Percentiles rank a stretch among this genome's conserved stretches.
Evolutionary conservation across 176 grass and related monocot genomes (phyloP).

Genomic region (Aegilops speltoides): DNA sequence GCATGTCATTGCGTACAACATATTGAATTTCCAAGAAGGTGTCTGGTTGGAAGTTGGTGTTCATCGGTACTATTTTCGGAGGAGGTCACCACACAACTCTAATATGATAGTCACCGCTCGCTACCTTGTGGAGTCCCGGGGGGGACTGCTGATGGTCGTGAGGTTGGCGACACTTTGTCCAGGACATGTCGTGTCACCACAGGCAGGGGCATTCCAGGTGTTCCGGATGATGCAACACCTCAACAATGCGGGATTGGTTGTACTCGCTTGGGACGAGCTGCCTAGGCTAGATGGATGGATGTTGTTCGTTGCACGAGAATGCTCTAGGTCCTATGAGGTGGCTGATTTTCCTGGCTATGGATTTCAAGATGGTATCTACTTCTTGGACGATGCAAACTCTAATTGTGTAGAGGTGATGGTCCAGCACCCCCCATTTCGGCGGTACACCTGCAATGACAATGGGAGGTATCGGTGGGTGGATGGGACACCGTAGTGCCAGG

Average conservation of each 20-base stretch:
- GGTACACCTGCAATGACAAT: not conserved
- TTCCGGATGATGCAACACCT: not conserved
- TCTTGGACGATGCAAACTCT: not conserved
- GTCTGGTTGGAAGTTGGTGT: not conserved
- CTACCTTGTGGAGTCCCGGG: not conserved
- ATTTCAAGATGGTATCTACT: not conserved
- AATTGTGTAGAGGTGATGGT: not conserved
- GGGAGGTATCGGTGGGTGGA: not conserved
- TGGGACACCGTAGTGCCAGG: too few relatives aligned
- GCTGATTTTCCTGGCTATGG: not conserved
- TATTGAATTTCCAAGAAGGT: not conserved
- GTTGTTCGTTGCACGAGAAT: not conserved
- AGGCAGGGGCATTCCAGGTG: not conserved
- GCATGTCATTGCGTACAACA: not conserved
- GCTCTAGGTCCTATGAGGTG: not conserved
- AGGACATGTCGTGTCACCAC: not conserved
- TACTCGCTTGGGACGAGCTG: not conserved
- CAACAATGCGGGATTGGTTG: not conserved
- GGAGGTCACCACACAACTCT: not conserved
- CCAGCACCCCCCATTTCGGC: too few relatives aligned
- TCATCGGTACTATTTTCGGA: not conserved
- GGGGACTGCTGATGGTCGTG: not conserved
- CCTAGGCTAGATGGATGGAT: not conserved
- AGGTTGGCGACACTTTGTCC: not conserved
- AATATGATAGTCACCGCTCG: not conserved